Percentiles rank a stretch among this genome's conserved stretches.
phyloP scores from a whole-genome alignment of 2,329 filamentous ascomycete genomes.

The Exophiala viscosa region DNA sequence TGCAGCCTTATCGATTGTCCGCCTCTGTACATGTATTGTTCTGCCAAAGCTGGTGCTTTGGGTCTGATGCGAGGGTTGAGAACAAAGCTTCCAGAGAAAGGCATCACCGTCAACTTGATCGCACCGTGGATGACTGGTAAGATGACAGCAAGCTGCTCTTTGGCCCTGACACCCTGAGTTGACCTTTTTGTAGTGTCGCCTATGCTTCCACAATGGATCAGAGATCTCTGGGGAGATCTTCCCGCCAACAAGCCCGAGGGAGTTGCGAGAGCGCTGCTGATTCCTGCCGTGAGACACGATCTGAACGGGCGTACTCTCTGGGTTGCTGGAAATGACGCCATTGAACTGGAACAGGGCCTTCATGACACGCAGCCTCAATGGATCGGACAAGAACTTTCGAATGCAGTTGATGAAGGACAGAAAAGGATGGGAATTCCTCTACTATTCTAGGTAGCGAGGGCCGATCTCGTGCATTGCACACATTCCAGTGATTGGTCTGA shows the following conservation, averaged over 20 bases:
- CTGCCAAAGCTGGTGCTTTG: too few relatives aligned
- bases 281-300: constrained; percentile 22
- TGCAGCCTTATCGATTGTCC: too few relatives aligned
- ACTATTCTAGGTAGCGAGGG: too few relatives aligned
- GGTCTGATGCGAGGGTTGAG: too few relatives aligned
- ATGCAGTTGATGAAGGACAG: constrained; percentile 8
- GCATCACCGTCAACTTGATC: constrained; percentile 14
- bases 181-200: background rate
- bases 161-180: background rate
- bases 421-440: too few relatives aligned
- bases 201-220: constrained; percentile 16
- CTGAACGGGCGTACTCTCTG: constrained; percentile 30
- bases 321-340: constrained; percentile 28
- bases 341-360: constrained; percentile 29
- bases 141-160: background rate
- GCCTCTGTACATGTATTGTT: too few relatives aligned
- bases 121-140: constrained; percentile 25
- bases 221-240: constrained; percentile 26
- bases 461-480: too few relatives aligned
- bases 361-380: constrained; percentile 26
- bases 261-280: constrained; percentile 25
- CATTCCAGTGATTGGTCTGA: too few relatives aligned
- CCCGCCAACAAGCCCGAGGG: constrained; percentile 28
- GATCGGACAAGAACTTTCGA: constrained; percentile 35
- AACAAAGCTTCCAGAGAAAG: too few relatives aligned